phyloP scores from a whole-genome alignment of 1,284 basidiomycete genomes.

The Malassezia restricta region DNA sequence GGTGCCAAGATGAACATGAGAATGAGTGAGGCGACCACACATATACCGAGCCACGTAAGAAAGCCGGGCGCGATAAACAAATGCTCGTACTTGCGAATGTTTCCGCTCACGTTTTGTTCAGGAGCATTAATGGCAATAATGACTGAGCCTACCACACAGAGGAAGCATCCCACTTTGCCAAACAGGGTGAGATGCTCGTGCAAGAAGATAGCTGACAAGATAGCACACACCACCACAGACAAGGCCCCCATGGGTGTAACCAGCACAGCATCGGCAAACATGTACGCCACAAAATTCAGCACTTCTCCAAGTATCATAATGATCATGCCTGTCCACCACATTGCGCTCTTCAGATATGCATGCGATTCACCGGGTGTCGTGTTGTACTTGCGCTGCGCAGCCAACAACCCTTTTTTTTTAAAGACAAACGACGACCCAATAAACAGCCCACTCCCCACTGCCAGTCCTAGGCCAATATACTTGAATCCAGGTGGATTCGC shows the following conservation, averaged over 20 bases:
- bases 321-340: constrained; percentile 45
- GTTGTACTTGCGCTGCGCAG: constrained; percentile 48
- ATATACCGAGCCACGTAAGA: constrained; percentile 57
- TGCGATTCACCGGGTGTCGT: constrained; percentile 75
- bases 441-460: constrained; percentile 68
- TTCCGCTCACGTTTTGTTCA: constrained; percentile 62
- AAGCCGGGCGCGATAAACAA: constrained; percentile 80
- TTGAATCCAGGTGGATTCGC: constrained; percentile 47
- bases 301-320: constrained; percentile 37
- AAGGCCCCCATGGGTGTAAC: constrained; percentile 93
- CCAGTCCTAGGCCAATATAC: constrained; percentile 57
- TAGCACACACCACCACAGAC: constrained; percentile 87
- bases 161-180: constrained; percentile 58
- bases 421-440: constrained; percentile 80
- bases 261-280: constrained; percentile 75
- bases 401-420: constrained; percentile 63
- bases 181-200: constrained; percentile 62
- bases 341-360: constrained; percentile 58
- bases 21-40: constrained; percentile 28
- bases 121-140: constrained; percentile 62
- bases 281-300: constrained; percentile 56
- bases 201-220: constrained; percentile 81
- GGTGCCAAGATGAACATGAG: constrained; percentile 62
- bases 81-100: constrained; percentile 65
- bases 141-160: constrained; percentile 75